Evolutionary conservation across 2,329 filamentous ascomycete genomes (phyloP).

Genomic region (Leptographium galeiforme): DNA sequence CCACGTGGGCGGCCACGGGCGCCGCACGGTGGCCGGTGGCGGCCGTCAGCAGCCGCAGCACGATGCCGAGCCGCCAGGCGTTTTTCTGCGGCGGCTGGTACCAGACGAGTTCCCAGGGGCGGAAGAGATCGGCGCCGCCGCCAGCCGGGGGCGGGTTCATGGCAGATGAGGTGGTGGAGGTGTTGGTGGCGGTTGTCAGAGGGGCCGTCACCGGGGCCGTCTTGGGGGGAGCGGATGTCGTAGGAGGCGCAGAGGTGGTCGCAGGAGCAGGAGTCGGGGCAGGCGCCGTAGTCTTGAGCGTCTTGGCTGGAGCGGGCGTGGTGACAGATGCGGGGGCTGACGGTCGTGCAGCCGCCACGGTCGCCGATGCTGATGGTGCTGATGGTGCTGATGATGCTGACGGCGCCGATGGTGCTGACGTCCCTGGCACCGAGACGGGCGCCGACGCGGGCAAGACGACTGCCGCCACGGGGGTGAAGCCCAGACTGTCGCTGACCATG

Average conservation of each 20-base stretch:
- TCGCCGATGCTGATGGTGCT: no score
- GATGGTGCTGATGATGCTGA: no score
- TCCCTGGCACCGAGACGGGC: no score
- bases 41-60: constrained; percentile 12
- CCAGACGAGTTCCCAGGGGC: constrained; percentile 22
- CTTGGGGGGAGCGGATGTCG: not conserved
- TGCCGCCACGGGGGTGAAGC: not conserved
- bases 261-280: not conserved
- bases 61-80: constrained; percentile 22
- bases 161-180: not conserved
- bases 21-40: constrained; percentile 6
- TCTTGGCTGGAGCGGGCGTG: no score
- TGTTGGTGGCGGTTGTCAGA: not conserved
- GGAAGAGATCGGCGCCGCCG: constrained; percentile 14
- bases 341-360: not conserved
- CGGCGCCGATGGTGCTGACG: no score
- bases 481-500: constrained; percentile 13
- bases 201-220: not conserved
- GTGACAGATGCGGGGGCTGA: not conserved
- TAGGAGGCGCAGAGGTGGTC: not conserved
- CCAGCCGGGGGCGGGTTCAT: not conserved
- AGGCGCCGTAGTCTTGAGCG: no score
- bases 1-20: constrained; percentile 13
- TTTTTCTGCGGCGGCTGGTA: constrained; percentile 16
- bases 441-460: not conserved